Evolutionary conservation across 176 grass and related monocot genomes (phyloP), one percentile per base, ranked within the genome.

Genomic region (Zizania latifolia): DNA sequence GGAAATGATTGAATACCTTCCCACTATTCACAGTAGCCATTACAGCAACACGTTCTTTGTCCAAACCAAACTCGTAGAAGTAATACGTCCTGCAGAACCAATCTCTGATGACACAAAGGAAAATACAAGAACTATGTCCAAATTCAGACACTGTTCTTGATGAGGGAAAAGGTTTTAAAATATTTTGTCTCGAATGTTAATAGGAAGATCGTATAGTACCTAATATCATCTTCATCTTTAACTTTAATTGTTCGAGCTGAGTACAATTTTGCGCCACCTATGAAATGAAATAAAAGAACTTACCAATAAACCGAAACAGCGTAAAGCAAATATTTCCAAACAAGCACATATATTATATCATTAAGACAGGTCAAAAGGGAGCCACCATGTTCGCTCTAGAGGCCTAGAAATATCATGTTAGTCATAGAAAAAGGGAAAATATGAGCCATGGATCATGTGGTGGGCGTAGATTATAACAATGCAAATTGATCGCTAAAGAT

Each of bases 181-280:
- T 61, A 12, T 83, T 54, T 71, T 45, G 29, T 43, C 12, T 62
- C 15, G 44, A 51, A 74, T 77, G 3, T 44, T 37, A 72, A 19
- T 81, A 70, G 13, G 72, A 54, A 33, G n/a, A 72, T 74, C n/a
- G 56, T 51, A 51, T 51, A 51, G 66, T 90, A 98, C 94, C 89
- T 92, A 66, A 98, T 48, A 84, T 74, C 88, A 70, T 92, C 91
- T 31, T 94, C 91, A 69, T 94, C 94, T 81, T 98, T 98, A 41
- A 98, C 84, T 89, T 92, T 98, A 83, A 98, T 86, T 79, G 84
- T 85, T 31, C 86, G 88, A 61, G 84, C 94, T 55, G 91, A 86
- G 67, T 90, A 94, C 71, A 98, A 68, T 89, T 82, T 94, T 88
- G 94, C 88, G 65, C 84, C 68, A 45, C 86, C 94, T 98, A 78